A percentile compares a stretch with the other conserved stretches of the same genome.
phyloP scores from a whole-genome alignment of 1,284 basidiomycete species.

The Trichosporon sp. region DNA sequence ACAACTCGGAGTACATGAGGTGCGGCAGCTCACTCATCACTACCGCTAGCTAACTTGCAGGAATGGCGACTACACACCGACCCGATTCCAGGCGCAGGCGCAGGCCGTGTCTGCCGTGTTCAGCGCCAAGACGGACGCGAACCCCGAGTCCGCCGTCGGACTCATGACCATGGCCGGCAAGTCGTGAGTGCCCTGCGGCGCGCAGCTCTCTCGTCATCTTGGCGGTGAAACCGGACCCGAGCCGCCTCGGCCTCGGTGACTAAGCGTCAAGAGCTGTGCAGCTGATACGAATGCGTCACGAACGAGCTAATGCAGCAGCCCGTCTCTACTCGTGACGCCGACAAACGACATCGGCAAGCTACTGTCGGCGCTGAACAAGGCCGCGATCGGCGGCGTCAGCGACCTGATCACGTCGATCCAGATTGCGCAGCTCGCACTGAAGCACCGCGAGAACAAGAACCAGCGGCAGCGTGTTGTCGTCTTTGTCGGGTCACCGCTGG shows the following conservation, averaged over 20 bases:
- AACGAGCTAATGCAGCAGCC: conserved; percentile 56
- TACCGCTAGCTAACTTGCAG: conserved; percentile 26
- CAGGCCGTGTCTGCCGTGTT: conserved; percentile 91
- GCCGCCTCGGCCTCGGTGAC: not conserved
- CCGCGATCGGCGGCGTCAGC: conserved; percentile 69
- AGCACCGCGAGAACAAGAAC: conserved; percentile 98
- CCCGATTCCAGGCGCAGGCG: conserved; percentile 80
- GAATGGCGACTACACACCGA: conserved; percentile 90
- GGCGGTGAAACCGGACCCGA: not conserved
- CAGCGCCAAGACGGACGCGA: conserved; percentile 86
- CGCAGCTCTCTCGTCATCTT: not conserved
- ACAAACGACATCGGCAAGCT: conserved; percentile 93
- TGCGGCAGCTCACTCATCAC: conserved; percentile 17
- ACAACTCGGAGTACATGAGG: conserved; percentile 92
- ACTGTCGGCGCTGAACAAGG: conserved; percentile 69
- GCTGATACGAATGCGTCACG: not conserved
- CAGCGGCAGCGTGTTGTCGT: conserved; percentile 90
- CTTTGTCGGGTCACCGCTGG: conserved; percentile 83
- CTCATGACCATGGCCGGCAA: conserved; percentile 97
- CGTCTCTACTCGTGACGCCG: conserved; percentile 91
- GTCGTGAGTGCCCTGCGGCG: conserved; percentile 57
- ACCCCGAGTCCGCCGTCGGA: conserved; percentile 96
- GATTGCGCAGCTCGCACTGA: conserved; percentile 91
- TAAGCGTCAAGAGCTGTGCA: not conserved
- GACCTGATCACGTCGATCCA: conserved; percentile 87